Evolutionary conservation across 148 eudicot species (phyloP).

Genomic region (Vaccinium corymbosum): DNA sequence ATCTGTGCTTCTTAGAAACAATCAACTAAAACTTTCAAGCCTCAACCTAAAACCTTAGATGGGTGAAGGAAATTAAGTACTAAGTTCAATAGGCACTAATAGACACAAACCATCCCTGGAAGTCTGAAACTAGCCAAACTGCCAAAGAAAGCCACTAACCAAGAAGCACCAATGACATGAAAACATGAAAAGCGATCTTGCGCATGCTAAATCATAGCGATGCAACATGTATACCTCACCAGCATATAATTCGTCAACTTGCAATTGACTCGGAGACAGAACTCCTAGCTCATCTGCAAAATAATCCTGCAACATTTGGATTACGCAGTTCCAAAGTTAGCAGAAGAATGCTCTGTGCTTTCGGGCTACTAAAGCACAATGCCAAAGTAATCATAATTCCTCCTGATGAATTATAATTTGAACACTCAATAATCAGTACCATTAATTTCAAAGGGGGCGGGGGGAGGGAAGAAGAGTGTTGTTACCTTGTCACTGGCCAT

Average conservation of each 20-base stretch:
- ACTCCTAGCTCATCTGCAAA: conserved; percentile 96
- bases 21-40: background rate
- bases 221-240: conserved; percentile 66
- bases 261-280: conserved; percentile 90
- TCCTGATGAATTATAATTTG: background rate
- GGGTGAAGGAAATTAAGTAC: background rate
- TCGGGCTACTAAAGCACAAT: background rate
- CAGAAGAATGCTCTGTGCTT: background rate
- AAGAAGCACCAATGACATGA: conserved; percentile 3
- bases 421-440: background rate
- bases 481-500: conserved; percentile 90
- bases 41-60: background rate
- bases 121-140: background rate
- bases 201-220: background rate
- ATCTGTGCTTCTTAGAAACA: background rate
- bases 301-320: conserved; percentile 60
- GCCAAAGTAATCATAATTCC: background rate
- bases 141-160: background rate
- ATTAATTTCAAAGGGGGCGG: background rate
- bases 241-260: conserved; percentile 74
- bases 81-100: background rate
- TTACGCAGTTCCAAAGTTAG: background rate
- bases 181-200: background rate
- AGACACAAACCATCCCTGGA: background rate
- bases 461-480: background rate